Percentiles rank a stretch among this genome's conserved stretches.
Conservation (phyloP, 345 rosid species). For the Populus davidiana region DNA sequence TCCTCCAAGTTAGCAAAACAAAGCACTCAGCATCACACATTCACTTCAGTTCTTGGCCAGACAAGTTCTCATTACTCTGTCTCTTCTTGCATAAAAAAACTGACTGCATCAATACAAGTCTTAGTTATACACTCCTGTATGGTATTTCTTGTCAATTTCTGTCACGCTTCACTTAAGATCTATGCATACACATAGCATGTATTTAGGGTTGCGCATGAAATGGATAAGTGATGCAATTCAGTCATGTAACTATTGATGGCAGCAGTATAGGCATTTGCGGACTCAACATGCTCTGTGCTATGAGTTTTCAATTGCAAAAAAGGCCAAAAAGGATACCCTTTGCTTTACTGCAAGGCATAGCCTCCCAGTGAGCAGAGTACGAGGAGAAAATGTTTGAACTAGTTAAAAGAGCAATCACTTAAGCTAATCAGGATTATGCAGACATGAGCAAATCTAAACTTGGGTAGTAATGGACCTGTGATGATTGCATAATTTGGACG, state of each 20-base stretch:
- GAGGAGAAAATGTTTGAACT: neutral
- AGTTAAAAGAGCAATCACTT: neutral
- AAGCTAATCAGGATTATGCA: neutral
- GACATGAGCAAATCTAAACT: neutral
- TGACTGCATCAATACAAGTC: neutral
- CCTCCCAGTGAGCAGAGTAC: neutral
- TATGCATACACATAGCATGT: neutral
- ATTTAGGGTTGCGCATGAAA: neutral
- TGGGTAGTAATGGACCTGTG: conserved; percentile 54
- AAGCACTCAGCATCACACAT: neutral
- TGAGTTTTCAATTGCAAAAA: neutral
- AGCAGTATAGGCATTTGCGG: neutral
- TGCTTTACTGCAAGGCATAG: neutral
- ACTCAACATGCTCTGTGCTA: neutral
- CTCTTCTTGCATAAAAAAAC: neutral
- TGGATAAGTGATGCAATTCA: neutral
- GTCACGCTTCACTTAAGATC: neutral
- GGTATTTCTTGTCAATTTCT: neutral
- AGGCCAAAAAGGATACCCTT: neutral
- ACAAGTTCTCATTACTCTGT: neutral
- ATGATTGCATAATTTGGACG: conserved; percentile 81
- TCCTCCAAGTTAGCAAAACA: conserved; percentile 2
- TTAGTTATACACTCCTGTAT: neutral
- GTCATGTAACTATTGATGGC: neutral
- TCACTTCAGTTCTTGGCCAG: neutral